Percentiles rank a stretch among this genome's conserved stretches.
Conservation (phyloP, 78 protist genomes). For the Dictyostelium capitatum region DNA sequence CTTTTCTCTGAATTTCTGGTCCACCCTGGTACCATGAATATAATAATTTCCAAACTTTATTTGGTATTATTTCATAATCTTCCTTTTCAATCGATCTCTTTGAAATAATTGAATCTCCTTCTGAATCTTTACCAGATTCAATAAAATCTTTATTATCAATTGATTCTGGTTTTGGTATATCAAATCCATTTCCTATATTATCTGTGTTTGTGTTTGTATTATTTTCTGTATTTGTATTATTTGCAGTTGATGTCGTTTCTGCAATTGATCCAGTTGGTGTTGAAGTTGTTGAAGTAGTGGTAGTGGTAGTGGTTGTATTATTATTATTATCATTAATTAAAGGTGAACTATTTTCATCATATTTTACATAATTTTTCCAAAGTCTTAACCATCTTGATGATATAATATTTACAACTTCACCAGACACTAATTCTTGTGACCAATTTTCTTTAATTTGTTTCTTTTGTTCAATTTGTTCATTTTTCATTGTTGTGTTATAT, state of each 20-base stretch:
- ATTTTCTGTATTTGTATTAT: not conserved
- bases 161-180: slow-evolving; percentile 58
- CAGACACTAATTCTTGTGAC: slow-evolving; percentile 40
- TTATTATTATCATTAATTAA: not conserved
- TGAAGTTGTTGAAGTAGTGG: not conserved
- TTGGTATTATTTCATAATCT: slow-evolving; percentile 61
- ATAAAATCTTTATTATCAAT: slow-evolving; percentile 63
- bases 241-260: not conserved
- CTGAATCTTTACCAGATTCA: slow-evolving; percentile 52
- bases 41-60: slow-evolving; percentile 36
- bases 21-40: slow-evolving; percentile 71
- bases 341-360: slow-evolving; percentile 50
- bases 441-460: slow-evolving; percentile 53
- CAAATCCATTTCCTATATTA: slow-evolving; percentile 30
- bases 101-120: slow-evolving; percentile 17
- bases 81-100: not conserved
- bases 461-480: slow-evolving; percentile 55
- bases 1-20: slow-evolving; percentile 69
- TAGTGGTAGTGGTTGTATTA: not conserved
- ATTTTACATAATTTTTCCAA: slow-evolving; percentile 65
- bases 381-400: slow-evolving; percentile 45
- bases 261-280: not conserved
- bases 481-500: not conserved
- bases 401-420: slow-evolving; percentile 51
- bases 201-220: not conserved